Evolutionary conservation across 192 early-diverging fungal species (phyloP), one percentile per base, ranked within the genome.

Genomic region (Radiomyces spectabilis): DNA sequence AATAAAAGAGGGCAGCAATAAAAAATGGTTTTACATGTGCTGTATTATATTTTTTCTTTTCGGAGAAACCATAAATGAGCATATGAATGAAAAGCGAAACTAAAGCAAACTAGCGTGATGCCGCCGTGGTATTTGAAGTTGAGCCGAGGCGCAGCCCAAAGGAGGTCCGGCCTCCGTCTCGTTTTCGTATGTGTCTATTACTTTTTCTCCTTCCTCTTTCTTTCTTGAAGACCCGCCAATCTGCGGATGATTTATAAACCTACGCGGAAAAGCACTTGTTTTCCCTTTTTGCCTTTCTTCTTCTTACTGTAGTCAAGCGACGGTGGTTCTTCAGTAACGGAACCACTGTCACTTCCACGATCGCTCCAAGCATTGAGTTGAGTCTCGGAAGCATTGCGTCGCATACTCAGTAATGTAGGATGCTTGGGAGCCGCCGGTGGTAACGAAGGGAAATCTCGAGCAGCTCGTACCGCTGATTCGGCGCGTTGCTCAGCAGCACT

Each of bases 191-290:
- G n/a, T n/a, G n/a, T n/a, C n/a, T n/a, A n/a, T n/a, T n/a, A n/a
- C n/a, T n/a, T n/a, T n/a, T n/a, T n/a, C n/a, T n/a, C n/a, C n/a
- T n/a, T n/a, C n/a, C n/a, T n/a, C n/a, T n/a, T n/a, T n/a, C n/a
- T n/a, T n/a, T n/a, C n/a, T n/a, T n/a, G n/a, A n/a, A n/a, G n/a
- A n/a, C n/a, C n/a, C n/a, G n/a, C n/a, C n/a, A n/a, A n/a, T n/a
- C n/a, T n/a, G n/a, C n/a, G n/a, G n/a, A n/a, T n/a, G 15, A 48
- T 52, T 62, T 65, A 55, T 52, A 73, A 65, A 41, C 85, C 85
- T 41, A 86, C 73, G 47, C 77, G 72, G 60, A 86, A 83, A 26
- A 86, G 66, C 26, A 86, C 76, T 49, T 78, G 76, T 59, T 86
- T 85, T 51, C 68, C 68, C 51, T 79, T 81, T 55, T 76, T 78